Conservation (phyloP, 306 rosid species). For the Prinsepia uniflora region DNA sequence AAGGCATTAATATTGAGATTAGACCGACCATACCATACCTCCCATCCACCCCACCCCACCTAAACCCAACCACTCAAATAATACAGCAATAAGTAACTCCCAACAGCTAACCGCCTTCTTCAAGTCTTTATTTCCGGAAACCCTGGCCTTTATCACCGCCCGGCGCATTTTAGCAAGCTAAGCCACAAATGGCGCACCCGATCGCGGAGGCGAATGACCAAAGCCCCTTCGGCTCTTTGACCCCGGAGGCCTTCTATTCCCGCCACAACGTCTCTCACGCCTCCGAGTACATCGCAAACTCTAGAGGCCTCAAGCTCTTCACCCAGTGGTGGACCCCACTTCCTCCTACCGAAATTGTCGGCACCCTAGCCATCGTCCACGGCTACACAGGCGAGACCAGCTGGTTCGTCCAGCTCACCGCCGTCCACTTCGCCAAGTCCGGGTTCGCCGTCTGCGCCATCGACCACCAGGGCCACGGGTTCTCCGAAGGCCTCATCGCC, state of each 20-base stretch:
- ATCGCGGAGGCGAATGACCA: constrained; percentile 72
- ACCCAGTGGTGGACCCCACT: constrained; percentile 94
- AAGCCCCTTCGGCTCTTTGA: constrained; percentile 64
- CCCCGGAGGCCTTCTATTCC: constrained; percentile 72
- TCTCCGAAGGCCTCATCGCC: constrained; percentile 83
- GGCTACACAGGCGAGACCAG: constrained; percentile 96
- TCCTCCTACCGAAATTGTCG: constrained; percentile 48
- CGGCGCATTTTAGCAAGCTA: background rate
- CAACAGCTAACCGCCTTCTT: background rate
- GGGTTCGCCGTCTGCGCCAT: constrained; percentile 89
- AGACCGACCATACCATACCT: background rate
- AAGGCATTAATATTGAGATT: background rate
- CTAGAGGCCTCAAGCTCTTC: constrained; percentile 75
- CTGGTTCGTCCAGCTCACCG: constrained; percentile 91
- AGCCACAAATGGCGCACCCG: constrained; percentile 64
- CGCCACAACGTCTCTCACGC: constrained; percentile 69
- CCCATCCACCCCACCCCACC: background rate
- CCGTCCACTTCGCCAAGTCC: constrained; percentile 66
- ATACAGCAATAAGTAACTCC: background rate
- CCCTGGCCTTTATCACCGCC: background rate
- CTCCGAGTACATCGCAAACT: constrained; percentile 62
- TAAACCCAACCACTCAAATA: background rate
- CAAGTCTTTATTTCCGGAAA: background rate
- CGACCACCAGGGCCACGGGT: constrained; percentile 97
- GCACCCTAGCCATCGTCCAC: constrained; percentile 69